Base-by-base conservation (phyloP, 768 basidiomycete species). In the Pulveroboletus sp. region DNA sequence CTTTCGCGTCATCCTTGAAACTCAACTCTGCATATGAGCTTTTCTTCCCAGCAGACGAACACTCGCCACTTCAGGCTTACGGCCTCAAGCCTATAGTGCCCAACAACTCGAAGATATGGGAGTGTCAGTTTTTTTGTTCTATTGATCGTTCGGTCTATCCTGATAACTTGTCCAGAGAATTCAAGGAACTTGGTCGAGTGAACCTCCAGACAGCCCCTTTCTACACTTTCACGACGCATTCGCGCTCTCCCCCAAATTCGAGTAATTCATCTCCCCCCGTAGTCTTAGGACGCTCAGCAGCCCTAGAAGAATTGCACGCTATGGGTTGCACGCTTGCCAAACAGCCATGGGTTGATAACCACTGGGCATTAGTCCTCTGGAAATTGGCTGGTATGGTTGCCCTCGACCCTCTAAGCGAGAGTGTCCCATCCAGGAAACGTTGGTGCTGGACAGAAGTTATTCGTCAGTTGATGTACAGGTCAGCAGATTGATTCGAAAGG, bases 311-410 rank as follows among this genome's bases (percentile, higher is more conserved):
- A 50, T 68, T 93, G 10, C 69, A 75, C 4, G 64, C 65, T 20
- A 71, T 63, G 9, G 89, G 86, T 0, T 93, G 91, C 54, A 64
- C 60, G 2, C 75, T 91, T 20, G 88, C 81, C 3, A 88, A 83
- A 8, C 73, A 81, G 54, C 68, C 74, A 20, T 99, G 96, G 96
- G 83, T 96, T 1, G 80, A 87, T 43, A 97, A 97, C 59, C 93
- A 96, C 58, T 99, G 93, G 89, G 67, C 71, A 10, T 69, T 93
- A 38, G 81, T 98, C 26, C 75, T 99, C 4, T 99, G 96, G 96
- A 99, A 99, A 70, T 69, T 96, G 19, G 91, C 93, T 4, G 87
- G 89, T 12, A 82, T 92, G 78, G 85, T 83, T 1, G 73, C 77
- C 30, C 74, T 93, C 1, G 82, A 89, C 50, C 93, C 93, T 5